Evolutionary conservation across 2,329 filamentous ascomycete genomes (phyloP).

Genomic region (Decorospora gaudefroyi): DNA sequence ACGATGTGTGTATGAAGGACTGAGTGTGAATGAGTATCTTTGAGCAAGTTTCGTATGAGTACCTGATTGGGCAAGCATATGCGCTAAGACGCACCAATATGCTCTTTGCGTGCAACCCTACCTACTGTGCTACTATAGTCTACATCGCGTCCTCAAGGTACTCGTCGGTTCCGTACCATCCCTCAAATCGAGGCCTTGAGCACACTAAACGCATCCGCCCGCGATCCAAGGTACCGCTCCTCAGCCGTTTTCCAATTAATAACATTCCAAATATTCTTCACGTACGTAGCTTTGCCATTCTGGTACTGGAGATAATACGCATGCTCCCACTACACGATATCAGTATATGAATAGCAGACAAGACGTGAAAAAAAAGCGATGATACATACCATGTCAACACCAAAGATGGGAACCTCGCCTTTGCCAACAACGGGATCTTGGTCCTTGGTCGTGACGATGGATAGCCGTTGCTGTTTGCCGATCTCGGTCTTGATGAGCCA

Average conservation of each 20-base stretch:
- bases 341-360: not conserved
- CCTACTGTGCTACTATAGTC: not conserved
- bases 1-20: conserved; percentile 5
- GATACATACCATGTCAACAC: conserved; percentile 68
- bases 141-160: not conserved
- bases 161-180: not conserved
- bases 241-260: conserved; percentile 77
- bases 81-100: conserved; percentile 28
- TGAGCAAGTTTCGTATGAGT: conserved; percentile 46
- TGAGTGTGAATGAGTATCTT: conserved; percentile 39
- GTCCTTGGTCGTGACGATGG: conserved; percentile 81
- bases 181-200: conserved; percentile 44
- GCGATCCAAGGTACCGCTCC: conserved; percentile 60
- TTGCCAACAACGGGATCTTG: conserved; percentile 74
- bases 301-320: conserved; percentile 86
- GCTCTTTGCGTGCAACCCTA: conserved; percentile 11
- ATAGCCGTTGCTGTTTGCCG: conserved; percentile 58
- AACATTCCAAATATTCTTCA: conserved; percentile 76
- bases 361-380: not conserved
- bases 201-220: conserved; percentile 46
- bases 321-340: conserved; percentile 69
- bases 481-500: conserved; percentile 74
- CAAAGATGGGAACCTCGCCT: conserved; percentile 69
- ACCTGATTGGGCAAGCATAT: conserved; percentile 34
- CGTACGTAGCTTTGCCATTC: conserved; percentile 75